A percentile compares a stretch with the other conserved stretches of the same genome.
Evolutionary conservation across 257 asterid genomes (phyloP).

Genomic region (Henckelia pumila): DNA sequence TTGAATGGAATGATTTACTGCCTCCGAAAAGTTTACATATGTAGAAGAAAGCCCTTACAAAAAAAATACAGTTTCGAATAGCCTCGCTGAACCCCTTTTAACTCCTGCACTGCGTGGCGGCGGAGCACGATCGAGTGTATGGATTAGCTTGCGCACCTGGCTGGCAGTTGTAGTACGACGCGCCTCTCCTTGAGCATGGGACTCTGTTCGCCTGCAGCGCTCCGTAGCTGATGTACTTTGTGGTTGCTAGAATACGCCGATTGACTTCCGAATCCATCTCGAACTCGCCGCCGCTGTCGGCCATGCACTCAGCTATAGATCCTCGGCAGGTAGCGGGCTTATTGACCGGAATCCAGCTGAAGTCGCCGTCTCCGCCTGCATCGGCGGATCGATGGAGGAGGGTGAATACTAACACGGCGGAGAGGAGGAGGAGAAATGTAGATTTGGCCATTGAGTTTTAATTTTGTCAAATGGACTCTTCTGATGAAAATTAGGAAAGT

Average conservation of each 20-base stretch:
- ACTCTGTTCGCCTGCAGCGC: conserved; percentile 41
- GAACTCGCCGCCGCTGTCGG: conserved; percentile 32
- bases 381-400: conserved; percentile 1
- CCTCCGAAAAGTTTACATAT: too few relatives aligned
- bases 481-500: not conserved
- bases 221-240: conserved; percentile 41
- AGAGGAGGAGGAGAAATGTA: conserved; percentile 5
- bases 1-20: too few relatives aligned
- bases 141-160: conserved; percentile 43
- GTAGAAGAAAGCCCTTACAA: not conserved
- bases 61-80: not conserved
- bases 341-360: conserved; percentile 19
- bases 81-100: not conserved
- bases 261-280: conserved; percentile 44
- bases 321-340: conserved; percentile 38
- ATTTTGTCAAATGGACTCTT: not conserved
- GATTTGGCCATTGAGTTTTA: conserved; percentile 26
- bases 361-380: conserved; percentile 7
- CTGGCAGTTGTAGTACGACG: conserved; percentile 46
- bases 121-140: conserved; percentile 39
- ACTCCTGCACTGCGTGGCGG: conserved; percentile 43
- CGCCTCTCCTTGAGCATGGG: conserved; percentile 46
- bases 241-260: conserved; percentile 43
- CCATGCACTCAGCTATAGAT: conserved; percentile 58
- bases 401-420: conserved; percentile 14